Conservation (phyloP, 305 asterid species). For the Fraxinus floribunda region DNA sequence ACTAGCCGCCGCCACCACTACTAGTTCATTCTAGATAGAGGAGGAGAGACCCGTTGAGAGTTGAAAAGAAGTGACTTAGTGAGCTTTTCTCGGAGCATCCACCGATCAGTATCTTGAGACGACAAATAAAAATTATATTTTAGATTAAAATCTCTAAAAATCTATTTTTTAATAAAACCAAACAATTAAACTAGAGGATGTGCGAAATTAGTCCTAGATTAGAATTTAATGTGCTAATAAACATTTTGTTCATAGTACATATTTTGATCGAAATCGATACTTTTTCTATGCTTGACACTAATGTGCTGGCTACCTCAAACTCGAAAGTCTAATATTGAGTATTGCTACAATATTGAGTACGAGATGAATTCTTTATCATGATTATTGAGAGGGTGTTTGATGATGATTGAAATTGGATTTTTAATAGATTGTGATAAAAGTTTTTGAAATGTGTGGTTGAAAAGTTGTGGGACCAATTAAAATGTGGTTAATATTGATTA, state of each 20-base stretch:
- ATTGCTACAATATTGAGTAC: background rate
- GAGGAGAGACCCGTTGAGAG: conserved; percentile 43
- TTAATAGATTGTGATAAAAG: too few relatives aligned
- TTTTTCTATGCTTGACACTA: background rate
- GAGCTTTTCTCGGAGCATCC: conserved; percentile 42
- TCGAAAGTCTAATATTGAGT: too few relatives aligned
- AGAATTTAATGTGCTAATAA: background rate
- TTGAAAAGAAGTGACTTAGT: conserved; percentile 46
- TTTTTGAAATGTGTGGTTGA: too few relatives aligned
- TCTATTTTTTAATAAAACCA: background rate
- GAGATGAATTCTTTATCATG: background rate
- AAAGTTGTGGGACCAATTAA: too few relatives aligned
- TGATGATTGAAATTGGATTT: too few relatives aligned
- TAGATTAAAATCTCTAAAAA: background rate
- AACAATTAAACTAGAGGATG: background rate
- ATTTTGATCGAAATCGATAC: background rate
- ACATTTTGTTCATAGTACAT: background rate
- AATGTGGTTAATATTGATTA: too few relatives aligned
- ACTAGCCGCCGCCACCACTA: conserved; percentile 9
- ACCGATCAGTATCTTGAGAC: conserved; percentile 29
- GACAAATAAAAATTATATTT: background rate
- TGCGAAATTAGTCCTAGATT: background rate
- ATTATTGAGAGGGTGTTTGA: too few relatives aligned
- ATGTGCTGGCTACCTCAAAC: background rate
- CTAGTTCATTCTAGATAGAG: conserved; percentile 24